A percentile compares a stretch with the other conserved stretches of the same genome.
Evolutionary conservation across 352 stramenopile genomes (phyloP).

Genomic region (Phytophthora cactorum): DNA sequence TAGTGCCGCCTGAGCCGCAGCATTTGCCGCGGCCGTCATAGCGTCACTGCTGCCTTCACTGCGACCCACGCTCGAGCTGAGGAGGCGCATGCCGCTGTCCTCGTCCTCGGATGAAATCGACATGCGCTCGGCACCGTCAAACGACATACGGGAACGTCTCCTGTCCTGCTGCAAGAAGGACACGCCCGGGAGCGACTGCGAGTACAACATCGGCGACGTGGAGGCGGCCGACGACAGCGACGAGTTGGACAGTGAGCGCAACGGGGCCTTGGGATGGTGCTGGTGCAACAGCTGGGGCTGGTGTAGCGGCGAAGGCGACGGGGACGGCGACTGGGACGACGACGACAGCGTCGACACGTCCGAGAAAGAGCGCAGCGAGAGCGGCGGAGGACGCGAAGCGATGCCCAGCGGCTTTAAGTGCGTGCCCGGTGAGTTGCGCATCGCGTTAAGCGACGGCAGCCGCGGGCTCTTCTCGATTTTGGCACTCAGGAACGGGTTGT

Average conservation of each 20-base stretch:
- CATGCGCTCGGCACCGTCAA: constrained; percentile 64
- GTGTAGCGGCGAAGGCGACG: constrained; percentile 46
- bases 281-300: constrained; percentile 38
- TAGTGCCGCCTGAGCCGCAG: constrained; percentile 29
- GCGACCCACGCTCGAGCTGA: constrained; percentile 75
- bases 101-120: constrained; percentile 77
- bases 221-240: constrained; percentile 46
- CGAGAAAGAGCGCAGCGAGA: constrained; percentile 66
- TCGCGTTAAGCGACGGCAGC: constrained; percentile 73
- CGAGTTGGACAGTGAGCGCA: constrained; percentile 44
- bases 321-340: constrained; percentile 47
- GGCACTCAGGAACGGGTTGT: constrained; percentile 66
- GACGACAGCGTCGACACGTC: constrained; percentile 60
- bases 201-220: constrained; percentile 53
- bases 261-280: constrained; percentile 28
- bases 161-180: constrained; percentile 72
- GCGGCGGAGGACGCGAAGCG: constrained; percentile 51
- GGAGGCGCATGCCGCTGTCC: constrained; percentile 69
- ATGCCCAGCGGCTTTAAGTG: constrained; percentile 69
- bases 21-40: constrained; percentile 38
- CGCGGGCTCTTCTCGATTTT: constrained; percentile 71
- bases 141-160: constrained; percentile 61
- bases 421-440: constrained; percentile 64
- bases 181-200: constrained; percentile 70
- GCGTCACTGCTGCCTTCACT: constrained; percentile 43